A percentile compares a stretch with the other conserved stretches of the same genome.
These are phyloP conservation scores for Leccinellum albellum DNA, from an alignment of 768 basidiomycete species.

Conservation along the genomic window DNA sequence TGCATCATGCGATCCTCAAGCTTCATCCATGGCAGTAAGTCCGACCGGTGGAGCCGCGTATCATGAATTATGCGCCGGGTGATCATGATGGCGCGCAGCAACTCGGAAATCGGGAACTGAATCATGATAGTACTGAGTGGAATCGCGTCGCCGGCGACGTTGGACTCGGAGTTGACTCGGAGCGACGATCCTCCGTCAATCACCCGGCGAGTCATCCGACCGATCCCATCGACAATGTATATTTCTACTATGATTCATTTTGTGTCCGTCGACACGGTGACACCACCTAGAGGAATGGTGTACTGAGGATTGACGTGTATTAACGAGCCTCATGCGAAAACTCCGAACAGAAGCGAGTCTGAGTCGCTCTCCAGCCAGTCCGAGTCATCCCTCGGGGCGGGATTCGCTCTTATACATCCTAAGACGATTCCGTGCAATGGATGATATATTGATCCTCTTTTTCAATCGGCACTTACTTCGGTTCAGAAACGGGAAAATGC, in stretches of 20 bases:
- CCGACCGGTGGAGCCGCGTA: neutral
- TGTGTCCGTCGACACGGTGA: neutral
- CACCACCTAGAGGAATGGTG: neutral
- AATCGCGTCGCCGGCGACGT: neutral
- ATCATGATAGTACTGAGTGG: neutral
- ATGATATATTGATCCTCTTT: too few species aligned
- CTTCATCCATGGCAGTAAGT: neutral
- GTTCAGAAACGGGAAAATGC: too few species aligned
- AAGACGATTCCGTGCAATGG: neutral
- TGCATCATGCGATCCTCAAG: too few species aligned
- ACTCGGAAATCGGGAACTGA: neutral
- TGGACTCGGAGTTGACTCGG: too few species aligned
- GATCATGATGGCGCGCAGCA: too few species aligned
- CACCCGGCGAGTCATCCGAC: neutral
- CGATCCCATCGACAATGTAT: neutral
- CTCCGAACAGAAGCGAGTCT: too few species aligned
- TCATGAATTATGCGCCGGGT: neutral
- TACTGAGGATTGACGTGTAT: neutral
- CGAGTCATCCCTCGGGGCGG: too few species aligned
- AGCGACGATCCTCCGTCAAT: neutral
- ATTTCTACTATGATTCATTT: neutral
- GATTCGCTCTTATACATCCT: neutral
- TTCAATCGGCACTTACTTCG: neutral
- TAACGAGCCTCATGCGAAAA: neutral
- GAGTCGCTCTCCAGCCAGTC: too few species aligned